Percentiles rank a stretch among this genome's conserved stretches.
phyloP scores from a whole-genome alignment of 352 stramenopile genomes.

The Aphanomyces stellatus region DNA sequence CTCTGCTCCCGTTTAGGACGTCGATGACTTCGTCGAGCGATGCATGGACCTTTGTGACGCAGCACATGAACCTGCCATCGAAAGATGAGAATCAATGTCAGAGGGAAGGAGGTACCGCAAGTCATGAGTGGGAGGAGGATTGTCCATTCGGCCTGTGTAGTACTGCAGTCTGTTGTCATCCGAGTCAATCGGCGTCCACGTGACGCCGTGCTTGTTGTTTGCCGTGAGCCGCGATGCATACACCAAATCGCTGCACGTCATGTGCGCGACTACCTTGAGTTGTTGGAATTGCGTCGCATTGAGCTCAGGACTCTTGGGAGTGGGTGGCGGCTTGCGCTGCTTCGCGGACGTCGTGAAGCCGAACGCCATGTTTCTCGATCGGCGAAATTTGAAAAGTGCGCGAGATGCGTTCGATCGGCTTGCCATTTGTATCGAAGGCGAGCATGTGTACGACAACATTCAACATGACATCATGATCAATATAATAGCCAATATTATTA shows the following conservation, averaged over 20 bases:
- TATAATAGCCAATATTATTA: too few species aligned
- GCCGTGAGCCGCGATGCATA: not conserved
- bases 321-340: not conserved
- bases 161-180: not conserved
- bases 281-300: not conserved
- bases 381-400: too few species aligned
- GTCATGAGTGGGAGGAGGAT: not conserved
- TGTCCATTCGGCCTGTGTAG: not conserved
- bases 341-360: not conserved
- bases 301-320: not conserved
- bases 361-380: too few species aligned
- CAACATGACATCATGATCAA: too few species aligned
- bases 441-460: too few species aligned
- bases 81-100: too few species aligned
- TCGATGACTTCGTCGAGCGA: constrained; percentile 71
- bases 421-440: too few species aligned
- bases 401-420: too few species aligned
- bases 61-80: constrained; percentile 35
- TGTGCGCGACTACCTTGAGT: constrained; percentile 6
- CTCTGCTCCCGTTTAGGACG: constrained; percentile 67
- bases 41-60: constrained; percentile 61
- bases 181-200: constrained; percentile 3
- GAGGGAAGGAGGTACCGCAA: not conserved
- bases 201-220: not conserved
- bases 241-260: constrained; percentile 11